These are phyloP conservation scores for Mycena maculata DNA, from an alignment of 768 basidiomycete genomes.

Conservation along the genomic window DNA sequence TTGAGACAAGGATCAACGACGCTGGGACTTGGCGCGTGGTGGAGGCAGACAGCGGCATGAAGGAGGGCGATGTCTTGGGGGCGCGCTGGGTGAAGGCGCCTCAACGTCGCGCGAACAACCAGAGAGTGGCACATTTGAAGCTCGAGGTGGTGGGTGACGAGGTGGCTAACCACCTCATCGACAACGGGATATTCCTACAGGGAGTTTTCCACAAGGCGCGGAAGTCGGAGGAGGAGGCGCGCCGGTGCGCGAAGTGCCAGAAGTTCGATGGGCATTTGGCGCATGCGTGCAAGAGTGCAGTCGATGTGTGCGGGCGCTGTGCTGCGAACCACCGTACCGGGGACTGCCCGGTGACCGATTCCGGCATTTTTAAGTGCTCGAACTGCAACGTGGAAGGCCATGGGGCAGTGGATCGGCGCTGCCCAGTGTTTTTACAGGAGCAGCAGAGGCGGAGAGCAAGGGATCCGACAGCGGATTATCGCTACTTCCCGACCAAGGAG, in stretches of 20 bases:
- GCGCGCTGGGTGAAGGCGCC: slow-evolving; percentile 10
- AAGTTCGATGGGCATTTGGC: slow-evolving; percentile 6
- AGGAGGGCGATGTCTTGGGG: not conserved
- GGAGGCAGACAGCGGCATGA: slow-evolving; percentile 3
- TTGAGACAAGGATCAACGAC: not conserved
- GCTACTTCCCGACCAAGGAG: slow-evolving; percentile 9
- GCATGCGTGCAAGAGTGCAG: not conserved
- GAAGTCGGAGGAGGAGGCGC: not conserved
- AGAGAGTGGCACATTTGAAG: not conserved
- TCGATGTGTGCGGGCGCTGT: not conserved
- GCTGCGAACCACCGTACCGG: slow-evolving; percentile 2
- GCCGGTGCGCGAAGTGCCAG: not conserved
- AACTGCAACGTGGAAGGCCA: slow-evolving; percentile 19
- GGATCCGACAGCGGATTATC: slow-evolving; percentile 6
- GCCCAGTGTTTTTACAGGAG: not conserved
- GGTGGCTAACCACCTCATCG: slow-evolving; percentile 16
- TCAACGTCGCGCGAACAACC: not conserved
- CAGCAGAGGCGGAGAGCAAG: not conserved
- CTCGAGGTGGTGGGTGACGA: slow-evolving; percentile 2
- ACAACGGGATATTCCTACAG: not conserved
- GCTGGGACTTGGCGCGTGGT: not conserved
- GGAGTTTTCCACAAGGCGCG: not conserved
- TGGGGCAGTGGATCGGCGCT: not conserved
- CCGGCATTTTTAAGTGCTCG: not conserved
- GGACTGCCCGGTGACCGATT: not conserved